These are phyloP conservation scores for Senecio squalidus DNA, from an alignment of 140 eudicot species.

Conservation along the genomic window DNA sequence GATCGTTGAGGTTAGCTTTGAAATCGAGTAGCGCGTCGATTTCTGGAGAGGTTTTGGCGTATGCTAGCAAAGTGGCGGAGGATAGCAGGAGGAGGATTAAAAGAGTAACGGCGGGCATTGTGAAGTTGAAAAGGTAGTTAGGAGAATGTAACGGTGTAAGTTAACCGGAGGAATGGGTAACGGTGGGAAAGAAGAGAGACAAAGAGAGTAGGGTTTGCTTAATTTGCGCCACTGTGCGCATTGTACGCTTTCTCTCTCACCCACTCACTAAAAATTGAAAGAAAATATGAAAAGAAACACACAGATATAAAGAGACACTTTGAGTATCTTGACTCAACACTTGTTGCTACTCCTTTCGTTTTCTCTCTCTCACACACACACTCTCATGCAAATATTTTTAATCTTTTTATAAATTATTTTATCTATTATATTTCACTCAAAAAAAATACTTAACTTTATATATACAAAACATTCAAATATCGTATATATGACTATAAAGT, in stretches of 20 bases:
- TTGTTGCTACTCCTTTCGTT: conserved; percentile 3
- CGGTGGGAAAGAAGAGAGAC: conserved; percentile 13
- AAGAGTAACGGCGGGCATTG: conserved; percentile 12
- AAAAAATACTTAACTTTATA: too few relatives aligned
- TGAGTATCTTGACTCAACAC: conserved; percentile 16
- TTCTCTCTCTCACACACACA: conserved; percentile 17
- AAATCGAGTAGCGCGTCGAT: conserved; percentile 49
- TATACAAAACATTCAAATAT: too few relatives aligned
- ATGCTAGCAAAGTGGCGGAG: conserved; percentile 13
- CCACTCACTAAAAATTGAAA: not conserved
- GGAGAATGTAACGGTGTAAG: conserved; percentile 25
- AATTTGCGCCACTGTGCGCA: conserved; percentile 43
- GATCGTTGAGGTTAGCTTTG: conserved; percentile 48
- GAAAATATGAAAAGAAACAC: not conserved
- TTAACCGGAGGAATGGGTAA: conserved; percentile 21
- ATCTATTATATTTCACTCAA: not conserved
- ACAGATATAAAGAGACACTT: conserved; percentile 19
- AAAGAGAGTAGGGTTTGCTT: not conserved
- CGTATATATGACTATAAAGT: too few relatives aligned
- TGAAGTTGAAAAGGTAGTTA: not conserved
- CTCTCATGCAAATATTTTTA: not conserved
- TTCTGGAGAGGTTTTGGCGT: conserved; percentile 28
- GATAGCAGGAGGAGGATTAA: conserved; percentile 18
- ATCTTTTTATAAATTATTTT: not conserved
- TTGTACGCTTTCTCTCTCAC: conserved; percentile 5